Percentiles rank a stretch among this genome's conserved stretches.
Evolutionary conservation across 176 grass and related monocot species (phyloP).

Genomic region (Eleusine indica): DNA sequence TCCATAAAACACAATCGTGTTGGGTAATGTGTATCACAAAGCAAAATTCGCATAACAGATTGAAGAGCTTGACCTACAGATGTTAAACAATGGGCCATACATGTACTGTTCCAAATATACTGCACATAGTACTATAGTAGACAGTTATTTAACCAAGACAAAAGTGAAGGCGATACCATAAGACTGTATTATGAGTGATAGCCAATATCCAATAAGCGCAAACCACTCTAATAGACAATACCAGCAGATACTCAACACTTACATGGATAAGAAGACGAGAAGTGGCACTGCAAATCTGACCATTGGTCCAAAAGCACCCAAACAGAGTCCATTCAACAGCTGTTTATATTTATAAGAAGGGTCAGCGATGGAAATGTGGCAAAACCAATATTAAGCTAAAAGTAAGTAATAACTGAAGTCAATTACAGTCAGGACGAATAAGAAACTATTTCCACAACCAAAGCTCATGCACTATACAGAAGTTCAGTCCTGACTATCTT

Average conservation of each 20-base stretch:
- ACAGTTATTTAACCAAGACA: neutral
- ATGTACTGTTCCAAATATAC: neutral
- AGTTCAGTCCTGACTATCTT: slow-evolving; percentile 15
- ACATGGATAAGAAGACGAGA: slow-evolving; percentile 97
- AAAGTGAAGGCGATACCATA: neutral
- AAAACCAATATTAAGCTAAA: slow-evolving; percentile 3
- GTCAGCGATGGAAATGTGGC: slow-evolving; percentile 20
- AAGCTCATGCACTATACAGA: slow-evolving; percentile 20
- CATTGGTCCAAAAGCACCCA: slow-evolving; percentile 99
- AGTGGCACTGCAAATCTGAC: slow-evolving; percentile 99
- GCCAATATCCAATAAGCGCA: neutral
- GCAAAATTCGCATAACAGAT: neutral
- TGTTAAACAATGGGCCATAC: neutral
- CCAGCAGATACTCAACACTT: slow-evolving; percentile 37
- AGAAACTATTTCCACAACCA: neutral
- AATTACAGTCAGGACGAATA: neutral
- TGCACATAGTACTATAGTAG: neutral
- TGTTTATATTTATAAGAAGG: slow-evolving; percentile 47
- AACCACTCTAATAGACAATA: slow-evolving; percentile 9
- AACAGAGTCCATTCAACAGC: slow-evolving; percentile 98
- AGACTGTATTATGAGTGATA: neutral
- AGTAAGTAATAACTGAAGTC: slow-evolving; percentile 11
- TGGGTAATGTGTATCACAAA: slow-evolving; percentile 4
- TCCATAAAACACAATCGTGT: slow-evolving; percentile 24
- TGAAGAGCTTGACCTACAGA: neutral